phyloP scores from a whole-genome alignment of 2,329 filamentous ascomycete species.

The Colletotrichum somersetense region DNA sequence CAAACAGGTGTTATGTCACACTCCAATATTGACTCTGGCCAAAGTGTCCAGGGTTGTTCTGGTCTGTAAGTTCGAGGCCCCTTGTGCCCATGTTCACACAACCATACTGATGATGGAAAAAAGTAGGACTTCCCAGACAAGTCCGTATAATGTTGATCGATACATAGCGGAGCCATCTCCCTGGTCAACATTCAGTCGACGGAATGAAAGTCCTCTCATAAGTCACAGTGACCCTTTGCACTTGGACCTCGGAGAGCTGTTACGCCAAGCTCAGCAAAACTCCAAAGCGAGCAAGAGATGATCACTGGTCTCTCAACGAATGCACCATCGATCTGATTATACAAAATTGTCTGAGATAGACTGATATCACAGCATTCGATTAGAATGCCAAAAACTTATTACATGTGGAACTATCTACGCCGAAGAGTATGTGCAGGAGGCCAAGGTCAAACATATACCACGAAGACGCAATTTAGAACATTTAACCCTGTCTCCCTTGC shows the following conservation, averaged over 20 bases:
- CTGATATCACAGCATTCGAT: fast-evolving
- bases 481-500: no score
- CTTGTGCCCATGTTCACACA: background rate
- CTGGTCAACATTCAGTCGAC: conserved; percentile 21
- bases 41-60: background rate
- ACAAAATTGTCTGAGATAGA: no score
- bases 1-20: conserved; percentile 9
- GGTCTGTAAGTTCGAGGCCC: conserved; percentile 13
- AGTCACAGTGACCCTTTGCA: conserved; percentile 9
- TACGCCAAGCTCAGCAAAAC: conserved; percentile 13
- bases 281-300: background rate
- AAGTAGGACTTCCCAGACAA: conserved; percentile 18
- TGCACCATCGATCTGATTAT: background rate
- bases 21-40: conserved; percentile 10
- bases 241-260: conserved; percentile 18
- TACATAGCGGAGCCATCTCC: conserved; percentile 31
- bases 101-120: conserved; percentile 19
- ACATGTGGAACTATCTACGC: conserved; percentile 25
- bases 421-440: conserved; percentile 28
- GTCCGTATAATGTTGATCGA: conserved; percentile 32
- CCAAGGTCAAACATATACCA: conserved; percentile 28
- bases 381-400: background rate
- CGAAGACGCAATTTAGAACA: conserved; percentile 22
- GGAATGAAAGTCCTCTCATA: background rate
- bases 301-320: background rate